Conservation (phyloP, 2,329 filamentous ascomycete species). For the Talaromyces sp. region DNA sequence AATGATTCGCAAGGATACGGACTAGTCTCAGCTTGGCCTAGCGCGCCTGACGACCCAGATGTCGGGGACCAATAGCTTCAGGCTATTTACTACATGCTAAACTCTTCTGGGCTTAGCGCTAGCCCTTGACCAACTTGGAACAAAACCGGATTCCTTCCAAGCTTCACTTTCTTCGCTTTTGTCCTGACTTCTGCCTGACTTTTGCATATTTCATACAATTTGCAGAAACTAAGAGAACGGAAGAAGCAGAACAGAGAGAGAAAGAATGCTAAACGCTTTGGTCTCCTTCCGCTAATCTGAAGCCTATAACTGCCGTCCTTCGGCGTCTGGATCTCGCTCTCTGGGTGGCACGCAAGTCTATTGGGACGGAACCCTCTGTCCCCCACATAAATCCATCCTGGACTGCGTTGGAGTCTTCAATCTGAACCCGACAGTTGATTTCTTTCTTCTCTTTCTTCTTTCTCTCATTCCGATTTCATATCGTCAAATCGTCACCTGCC, state of each 20-base stretch:
- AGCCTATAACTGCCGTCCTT: not conserved
- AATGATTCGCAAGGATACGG: not conserved
- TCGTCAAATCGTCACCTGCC: not conserved
- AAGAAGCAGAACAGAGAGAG: not conserved
- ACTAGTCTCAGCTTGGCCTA: not conserved
- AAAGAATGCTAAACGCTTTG: not conserved
- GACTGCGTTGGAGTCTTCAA: not conserved
- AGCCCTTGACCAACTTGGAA: not conserved
- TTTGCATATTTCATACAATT: not conserved
- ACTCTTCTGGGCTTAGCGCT: not conserved
- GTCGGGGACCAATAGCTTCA: not conserved
- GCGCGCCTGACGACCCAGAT: not conserved
- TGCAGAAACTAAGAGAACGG: not conserved
- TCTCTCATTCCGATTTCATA: not conserved
- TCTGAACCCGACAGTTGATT: not conserved
- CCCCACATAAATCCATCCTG: not conserved
- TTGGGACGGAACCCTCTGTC: not conserved
- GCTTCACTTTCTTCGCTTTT: not conserved
- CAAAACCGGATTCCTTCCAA: conserved; percentile 7
- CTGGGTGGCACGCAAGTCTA: not conserved
- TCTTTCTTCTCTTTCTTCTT: too few relatives aligned
- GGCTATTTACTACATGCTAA: not conserved
- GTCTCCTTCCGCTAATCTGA: not conserved
- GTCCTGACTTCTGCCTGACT: not conserved
- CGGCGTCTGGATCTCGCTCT: not conserved